Percentiles rank a stretch among this genome's conserved stretches.
These are phyloP conservation scores for Lactifluus volemus DNA, from an alignment of 768 basidiomycete genomes.

Conservation along the genomic window DNA sequence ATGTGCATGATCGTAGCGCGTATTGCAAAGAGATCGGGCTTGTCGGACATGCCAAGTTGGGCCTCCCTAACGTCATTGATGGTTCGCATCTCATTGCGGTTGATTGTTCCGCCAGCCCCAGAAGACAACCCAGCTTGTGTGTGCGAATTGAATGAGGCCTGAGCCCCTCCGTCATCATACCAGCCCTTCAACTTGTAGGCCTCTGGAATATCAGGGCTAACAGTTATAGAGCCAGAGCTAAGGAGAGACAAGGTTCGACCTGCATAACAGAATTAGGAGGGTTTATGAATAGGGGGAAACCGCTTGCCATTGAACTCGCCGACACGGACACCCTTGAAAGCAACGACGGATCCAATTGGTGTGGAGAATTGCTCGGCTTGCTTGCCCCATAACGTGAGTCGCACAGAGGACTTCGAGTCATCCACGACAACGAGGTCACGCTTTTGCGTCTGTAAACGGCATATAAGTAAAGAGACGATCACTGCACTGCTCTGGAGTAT, in stretches of 20 bases:
- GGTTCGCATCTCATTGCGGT: conserved; percentile 63
- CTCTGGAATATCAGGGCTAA: conserved; percentile 89
- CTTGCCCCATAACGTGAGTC: conserved; percentile 93
- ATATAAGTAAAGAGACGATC: background rate
- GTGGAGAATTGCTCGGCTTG: conserved; percentile 77
- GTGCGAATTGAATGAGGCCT: conserved; percentile 63
- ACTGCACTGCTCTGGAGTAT: background rate
- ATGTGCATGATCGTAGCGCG: conserved; percentile 85
- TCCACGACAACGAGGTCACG: conserved; percentile 89
- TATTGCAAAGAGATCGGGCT: conserved; percentile 68
- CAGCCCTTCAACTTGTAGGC: conserved; percentile 83
- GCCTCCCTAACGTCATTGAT: conserved; percentile 72
- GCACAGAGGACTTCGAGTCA: conserved; percentile 63
- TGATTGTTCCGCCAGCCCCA: conserved; percentile 40
- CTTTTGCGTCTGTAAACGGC: conserved; percentile 56
- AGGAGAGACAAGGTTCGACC: conserved; percentile 81
- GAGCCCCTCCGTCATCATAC: conserved; percentile 69
- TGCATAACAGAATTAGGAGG: conserved; percentile 24
- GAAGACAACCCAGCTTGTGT: conserved; percentile 36
- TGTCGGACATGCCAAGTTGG: conserved; percentile 67
- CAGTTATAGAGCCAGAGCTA: conserved; percentile 69
- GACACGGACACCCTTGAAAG: conserved; percentile 91
- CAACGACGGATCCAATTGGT: conserved; percentile 61
- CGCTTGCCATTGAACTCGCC: conserved; percentile 77
- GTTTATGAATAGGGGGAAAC: conserved; percentile 2